Conservation (phyloP, 2,329 filamentous ascomycete genomes). For the Knoxdaviesia proteae region DNA sequence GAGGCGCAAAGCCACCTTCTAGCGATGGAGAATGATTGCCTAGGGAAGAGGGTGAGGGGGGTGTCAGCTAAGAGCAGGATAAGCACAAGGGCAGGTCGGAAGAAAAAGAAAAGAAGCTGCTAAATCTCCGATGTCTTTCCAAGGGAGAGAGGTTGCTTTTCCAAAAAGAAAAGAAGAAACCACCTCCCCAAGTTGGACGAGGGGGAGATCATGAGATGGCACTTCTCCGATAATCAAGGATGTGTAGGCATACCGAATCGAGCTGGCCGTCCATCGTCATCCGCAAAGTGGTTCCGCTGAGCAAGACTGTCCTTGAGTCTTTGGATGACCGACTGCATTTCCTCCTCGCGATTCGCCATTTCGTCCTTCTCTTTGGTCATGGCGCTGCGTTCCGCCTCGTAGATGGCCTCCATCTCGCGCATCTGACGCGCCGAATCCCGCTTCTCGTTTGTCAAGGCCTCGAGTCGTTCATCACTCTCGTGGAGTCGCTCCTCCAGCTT, state of each 20-base stretch:
- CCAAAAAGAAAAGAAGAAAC: no score
- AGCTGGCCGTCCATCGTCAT: slow-evolving; percentile 27
- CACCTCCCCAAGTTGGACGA: slow-evolving; percentile 36
- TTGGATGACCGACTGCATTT: slow-evolving; percentile 78
- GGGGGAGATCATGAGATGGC: no score
- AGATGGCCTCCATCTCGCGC: slow-evolving; percentile 79
- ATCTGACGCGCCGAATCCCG: slow-evolving; percentile 65
- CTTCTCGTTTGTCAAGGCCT: slow-evolving; percentile 65
- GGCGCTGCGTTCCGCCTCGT: slow-evolving; percentile 72
- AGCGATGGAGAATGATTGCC: slow-evolving; percentile 40
- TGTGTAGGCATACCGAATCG: no score
- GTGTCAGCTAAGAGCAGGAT: no score
- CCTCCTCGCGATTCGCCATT: slow-evolving; percentile 63
- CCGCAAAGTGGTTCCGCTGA: slow-evolving; percentile 41
- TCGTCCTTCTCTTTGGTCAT: slow-evolving; percentile 87
- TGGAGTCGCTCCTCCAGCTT: slow-evolving; percentile 76
- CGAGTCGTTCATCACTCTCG: slow-evolving; percentile 67
- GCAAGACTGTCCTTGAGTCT: slow-evolving; percentile 76
- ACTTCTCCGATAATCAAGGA: no score
- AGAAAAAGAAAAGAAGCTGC: no score
- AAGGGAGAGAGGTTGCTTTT: no score
- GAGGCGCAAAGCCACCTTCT: slow-evolving; percentile 65
- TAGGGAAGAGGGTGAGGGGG: no score
- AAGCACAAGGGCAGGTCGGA: no score
- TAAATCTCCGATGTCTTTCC: no score